Evolutionary conservation across 2,329 filamentous ascomycete species (phyloP), one percentile per base, ranked within the genome.

Genomic region (Amauroascus verrucosus): DNA sequence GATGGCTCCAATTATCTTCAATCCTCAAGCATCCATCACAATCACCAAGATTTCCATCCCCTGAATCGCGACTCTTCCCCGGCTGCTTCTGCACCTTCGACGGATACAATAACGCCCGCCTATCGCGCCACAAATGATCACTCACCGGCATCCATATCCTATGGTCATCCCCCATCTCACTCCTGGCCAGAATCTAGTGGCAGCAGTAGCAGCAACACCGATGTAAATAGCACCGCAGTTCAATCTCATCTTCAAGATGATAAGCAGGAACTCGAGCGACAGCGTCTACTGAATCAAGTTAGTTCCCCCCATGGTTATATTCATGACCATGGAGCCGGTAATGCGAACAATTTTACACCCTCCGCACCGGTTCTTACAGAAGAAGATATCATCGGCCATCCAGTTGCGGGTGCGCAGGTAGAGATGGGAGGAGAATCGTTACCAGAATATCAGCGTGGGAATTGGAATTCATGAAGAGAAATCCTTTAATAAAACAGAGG

Each of bases 221-320:
- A 20, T 53, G 2, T 16, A n/a, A 13, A 38, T 40, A 14, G 13
- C n/a, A 22, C 41, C 24, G 13, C n/a, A 16, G 20, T 30, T 13
- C 43, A 28, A 24, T 20, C 43, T 1, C 43, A 38, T 26, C 16
- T 20, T 16, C 57, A 20, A 53, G 86, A 93, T 53, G 90, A 94
- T 66, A 93, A 94, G 66, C 82, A 84, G 60, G 88, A 94, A 64
- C 72, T 88, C 6, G 85, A 90, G 64, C 75, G 82, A 18, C 77
- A 73, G 53, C 74, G 83, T 35, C 67, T 87, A n/a, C 72, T 85
- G 56, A 72, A 75, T 49, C 77, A 85, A 61, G 80, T 79, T 6
- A 85, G 83, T 64, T 79, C 80, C 7, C 84, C 84, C 2, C 24
- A 28, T 14, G 14, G 2, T 26, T 13, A 43, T n/a, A 20, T 11